These are phyloP conservation scores for Apiospora kogelbergensis DNA, from an alignment of 2,329 filamentous ascomycete genomes.

Conservation along the genomic window DNA sequence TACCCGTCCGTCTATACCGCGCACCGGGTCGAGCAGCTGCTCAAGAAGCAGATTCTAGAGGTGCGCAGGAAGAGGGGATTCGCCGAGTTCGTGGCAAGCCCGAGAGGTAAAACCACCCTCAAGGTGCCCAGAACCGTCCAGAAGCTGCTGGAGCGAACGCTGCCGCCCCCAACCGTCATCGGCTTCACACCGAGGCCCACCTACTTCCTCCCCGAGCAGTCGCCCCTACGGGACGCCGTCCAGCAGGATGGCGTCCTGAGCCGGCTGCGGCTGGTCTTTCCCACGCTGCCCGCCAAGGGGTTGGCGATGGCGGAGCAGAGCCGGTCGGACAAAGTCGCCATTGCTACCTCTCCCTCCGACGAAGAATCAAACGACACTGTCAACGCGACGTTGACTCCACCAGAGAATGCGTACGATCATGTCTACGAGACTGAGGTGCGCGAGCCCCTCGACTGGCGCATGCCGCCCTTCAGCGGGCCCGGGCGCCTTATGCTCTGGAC, in stretches of 20 bases:
- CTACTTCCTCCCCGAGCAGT: neutral
- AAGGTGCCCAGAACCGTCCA: neutral
- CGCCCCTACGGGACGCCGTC: neutral
- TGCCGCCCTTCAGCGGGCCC: conserved; percentile 3
- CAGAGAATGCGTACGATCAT: neutral
- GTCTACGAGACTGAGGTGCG: neutral
- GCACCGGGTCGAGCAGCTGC: neutral
- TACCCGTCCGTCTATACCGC: neutral
- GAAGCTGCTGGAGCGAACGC: neutral
- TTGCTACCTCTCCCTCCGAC: too few species aligned
- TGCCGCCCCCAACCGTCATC: neutral
- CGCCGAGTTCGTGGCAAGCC: neutral
- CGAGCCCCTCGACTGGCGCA: neutral
- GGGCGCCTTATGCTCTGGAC: conserved; percentile 3
- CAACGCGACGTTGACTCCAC: too few species aligned
- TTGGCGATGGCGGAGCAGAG: neutral
- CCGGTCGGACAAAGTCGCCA: neutral
- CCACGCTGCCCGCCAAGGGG: neutral
- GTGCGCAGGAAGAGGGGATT: neutral
- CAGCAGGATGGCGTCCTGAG: neutral
- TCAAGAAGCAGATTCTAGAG: neutral
- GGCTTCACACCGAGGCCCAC: conserved; percentile 4
- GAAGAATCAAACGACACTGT: too few species aligned
- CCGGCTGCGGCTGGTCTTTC: neutral
- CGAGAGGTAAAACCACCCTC: neutral